Conservation (phyloP, 805 yeast species). For the Kockiozyma suomiensis region DNA sequence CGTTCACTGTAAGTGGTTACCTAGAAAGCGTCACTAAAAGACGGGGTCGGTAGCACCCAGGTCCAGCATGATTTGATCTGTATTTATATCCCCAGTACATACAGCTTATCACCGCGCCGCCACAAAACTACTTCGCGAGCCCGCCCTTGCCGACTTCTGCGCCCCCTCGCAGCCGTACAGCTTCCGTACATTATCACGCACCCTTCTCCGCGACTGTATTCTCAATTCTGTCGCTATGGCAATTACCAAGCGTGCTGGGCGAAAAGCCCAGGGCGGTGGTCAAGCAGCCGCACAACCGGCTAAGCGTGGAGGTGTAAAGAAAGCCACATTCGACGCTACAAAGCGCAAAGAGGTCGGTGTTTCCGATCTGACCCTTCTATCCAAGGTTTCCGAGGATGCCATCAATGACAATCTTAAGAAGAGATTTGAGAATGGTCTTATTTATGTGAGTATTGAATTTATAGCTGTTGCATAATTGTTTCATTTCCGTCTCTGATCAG, state of each 20-base stretch:
- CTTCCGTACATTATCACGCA: background rate
- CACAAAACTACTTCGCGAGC: conserved; percentile 1
- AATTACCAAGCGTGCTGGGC: conserved; percentile 36
- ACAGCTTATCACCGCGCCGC: conserved; percentile 14
- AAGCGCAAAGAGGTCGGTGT: conserved; percentile 99
- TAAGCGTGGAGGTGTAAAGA: conserved; percentile 62
- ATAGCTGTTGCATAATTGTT: background rate
- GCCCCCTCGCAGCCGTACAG: background rate
- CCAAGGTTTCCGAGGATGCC: conserved; percentile 86
- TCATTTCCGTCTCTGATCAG: background rate
- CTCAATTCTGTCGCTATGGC: conserved; percentile 26
- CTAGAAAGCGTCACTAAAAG: no score
- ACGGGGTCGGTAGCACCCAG: background rate
- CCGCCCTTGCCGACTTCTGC: background rate
- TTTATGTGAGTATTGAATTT: conserved; percentile 54
- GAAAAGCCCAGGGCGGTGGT: conserved; percentile 26
- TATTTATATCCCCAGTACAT: background rate
- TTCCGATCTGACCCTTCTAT: conserved; percentile 84
- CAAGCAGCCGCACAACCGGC: conserved; percentile 40
- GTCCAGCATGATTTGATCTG: background rate
- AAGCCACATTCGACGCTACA: conserved; percentile 78
- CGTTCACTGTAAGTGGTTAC: background rate
- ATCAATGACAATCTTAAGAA: conserved; percentile 89
- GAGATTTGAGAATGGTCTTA: conserved; percentile 84
- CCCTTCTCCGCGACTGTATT: background rate